These are phyloP conservation scores for Porpolomopsis calyptriformis DNA, from an alignment of 768 basidiomycete genomes.

Conservation along the genomic window DNA sequence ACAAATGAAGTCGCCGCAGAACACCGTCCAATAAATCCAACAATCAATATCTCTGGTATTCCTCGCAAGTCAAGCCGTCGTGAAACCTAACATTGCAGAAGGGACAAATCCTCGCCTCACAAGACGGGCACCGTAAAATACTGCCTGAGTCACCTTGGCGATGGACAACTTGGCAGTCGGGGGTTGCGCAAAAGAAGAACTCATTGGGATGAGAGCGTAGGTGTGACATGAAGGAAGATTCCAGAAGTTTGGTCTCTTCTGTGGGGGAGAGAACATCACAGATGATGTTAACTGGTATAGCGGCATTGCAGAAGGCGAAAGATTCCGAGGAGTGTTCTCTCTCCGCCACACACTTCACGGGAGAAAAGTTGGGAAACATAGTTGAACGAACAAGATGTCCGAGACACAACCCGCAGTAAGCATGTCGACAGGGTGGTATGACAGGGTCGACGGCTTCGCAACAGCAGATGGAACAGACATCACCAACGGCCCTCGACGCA, in stretches of 20 bases:
- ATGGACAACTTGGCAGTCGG: conserved; percentile 40
- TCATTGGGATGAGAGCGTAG: conserved; percentile 29
- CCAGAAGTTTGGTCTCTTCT: conserved; percentile 32
- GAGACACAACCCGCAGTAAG: conserved; percentile 42
- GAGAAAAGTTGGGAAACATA: conserved; percentile 18
- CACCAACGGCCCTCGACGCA: not conserved
- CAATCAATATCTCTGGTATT: not conserved
- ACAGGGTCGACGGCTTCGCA: conserved; percentile 21
- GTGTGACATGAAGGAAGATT: conserved; percentile 31
- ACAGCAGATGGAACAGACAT: conserved; percentile 32
- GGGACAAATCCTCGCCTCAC: conserved; percentile 61
- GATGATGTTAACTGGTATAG: conserved; percentile 32
- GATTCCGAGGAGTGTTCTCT: not conserved
- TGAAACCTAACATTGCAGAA: conserved; percentile 36
- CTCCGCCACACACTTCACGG: conserved; percentile 30
- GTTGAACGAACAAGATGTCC: conserved; percentile 29
- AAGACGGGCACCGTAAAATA: conserved; percentile 59
- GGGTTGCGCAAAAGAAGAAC: conserved; percentile 46
- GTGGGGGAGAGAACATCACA: conserved; percentile 26
- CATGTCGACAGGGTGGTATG: conserved; percentile 37
- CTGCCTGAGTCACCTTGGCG: conserved; percentile 31
- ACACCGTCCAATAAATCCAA: too few species aligned
- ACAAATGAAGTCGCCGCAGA: too few species aligned
- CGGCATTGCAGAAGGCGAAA: conserved; percentile 18
- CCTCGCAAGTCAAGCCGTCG: conserved; percentile 9